A percentile compares a stretch with the other conserved stretches of the same genome.
Evolutionary conservation across 73 alveolate genomes (phyloP).

Genomic region (Uronychia binucleata): DNA sequence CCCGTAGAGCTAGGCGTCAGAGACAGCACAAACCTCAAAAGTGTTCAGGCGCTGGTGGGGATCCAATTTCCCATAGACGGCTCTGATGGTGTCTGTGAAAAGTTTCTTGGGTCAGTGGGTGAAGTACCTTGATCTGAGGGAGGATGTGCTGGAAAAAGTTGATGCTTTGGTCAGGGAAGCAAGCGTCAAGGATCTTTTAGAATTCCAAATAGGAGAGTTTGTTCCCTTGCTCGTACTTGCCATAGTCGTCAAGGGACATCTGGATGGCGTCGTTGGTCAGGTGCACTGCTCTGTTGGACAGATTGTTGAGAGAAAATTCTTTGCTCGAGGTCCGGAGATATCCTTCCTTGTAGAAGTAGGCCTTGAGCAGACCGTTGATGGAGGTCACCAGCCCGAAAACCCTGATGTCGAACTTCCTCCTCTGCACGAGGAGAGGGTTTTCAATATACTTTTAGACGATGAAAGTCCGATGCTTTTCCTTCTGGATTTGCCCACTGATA

Average conservation of each 20-base stretch:
- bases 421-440: conserved; percentile 74
- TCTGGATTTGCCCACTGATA: too few species aligned
- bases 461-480: conserved; percentile 27
- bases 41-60: conserved; percentile 62
- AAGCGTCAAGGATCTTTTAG: conserved; percentile 61
- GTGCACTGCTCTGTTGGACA: conserved; percentile 64
- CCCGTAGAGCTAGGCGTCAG: conserved; percentile 55
- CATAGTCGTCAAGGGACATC: conserved; percentile 79
- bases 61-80: conserved; percentile 72
- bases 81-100: conserved; percentile 66
- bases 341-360: conserved; percentile 77
- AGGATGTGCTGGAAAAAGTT: conserved; percentile 70
- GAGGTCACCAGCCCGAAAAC: conserved; percentile 72
- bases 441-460: conserved; percentile 79
- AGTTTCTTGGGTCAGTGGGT: conserved; percentile 16
- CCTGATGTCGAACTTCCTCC: conserved; percentile 83
- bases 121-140: conserved; percentile 60
- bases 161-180: conserved; percentile 45
- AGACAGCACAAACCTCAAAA: conserved; percentile 57
- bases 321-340: conserved; percentile 75
- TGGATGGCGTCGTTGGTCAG: conserved; percentile 87
- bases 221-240: conserved; percentile 84
- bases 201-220: conserved; percentile 80
- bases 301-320: conserved; percentile 61
- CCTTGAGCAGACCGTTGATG: conserved; percentile 59